Base-by-base conservation (phyloP, 148 eudicot species). In the Rhododendron mucronatum region DNA sequence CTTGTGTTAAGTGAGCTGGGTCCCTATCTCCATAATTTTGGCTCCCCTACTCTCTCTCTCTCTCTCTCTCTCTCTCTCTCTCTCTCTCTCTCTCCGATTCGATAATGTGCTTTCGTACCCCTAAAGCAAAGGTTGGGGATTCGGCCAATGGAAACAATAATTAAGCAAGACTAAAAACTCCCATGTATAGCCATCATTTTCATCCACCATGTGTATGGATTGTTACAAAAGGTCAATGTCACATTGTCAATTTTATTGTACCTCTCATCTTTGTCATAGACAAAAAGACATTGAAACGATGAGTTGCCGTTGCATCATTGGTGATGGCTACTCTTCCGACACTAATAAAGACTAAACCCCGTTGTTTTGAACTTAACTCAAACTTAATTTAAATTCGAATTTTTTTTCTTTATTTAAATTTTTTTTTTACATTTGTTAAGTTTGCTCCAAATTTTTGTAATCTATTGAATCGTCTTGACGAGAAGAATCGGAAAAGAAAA, bases 91-190 rank as follows among this genome's bases (percentile, higher is more conserved):
- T 48, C 63, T 83, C 44, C 18, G 2, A 1, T n/a, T 78, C 47
- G 69, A 73, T 71, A 51, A 73, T 84, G 4, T 84, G 86, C 86
- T 84, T 50, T 75, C 86, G 47, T 84, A 84, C 28, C 13, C 45
- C 21, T 47, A 84, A 84, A 84, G 86, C 86, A 84, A 84, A 51
- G 21, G 81, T 84, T 51, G 69, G 75, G 57, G 53, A 75, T 51
- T 74, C 35, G 35, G 51, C 75, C 65, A 51, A 74, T 55, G 2
- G 33, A 11, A 50, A 55, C 57, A 20, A 75, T 75, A 35, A 75
- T 84, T 18, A 75, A 35, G 16, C 20, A 6, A 20, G 20, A 2
- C 45, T 69, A 77, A 14, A 77, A 14, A 77, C 51, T 77, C 1
- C 85, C 61, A 71, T 74, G 86, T 20, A 37, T 33, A 75, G 86